Base-by-base conservation (phyloP, 805 yeast genomes). In the Nakazawaea pomicola region DNA sequence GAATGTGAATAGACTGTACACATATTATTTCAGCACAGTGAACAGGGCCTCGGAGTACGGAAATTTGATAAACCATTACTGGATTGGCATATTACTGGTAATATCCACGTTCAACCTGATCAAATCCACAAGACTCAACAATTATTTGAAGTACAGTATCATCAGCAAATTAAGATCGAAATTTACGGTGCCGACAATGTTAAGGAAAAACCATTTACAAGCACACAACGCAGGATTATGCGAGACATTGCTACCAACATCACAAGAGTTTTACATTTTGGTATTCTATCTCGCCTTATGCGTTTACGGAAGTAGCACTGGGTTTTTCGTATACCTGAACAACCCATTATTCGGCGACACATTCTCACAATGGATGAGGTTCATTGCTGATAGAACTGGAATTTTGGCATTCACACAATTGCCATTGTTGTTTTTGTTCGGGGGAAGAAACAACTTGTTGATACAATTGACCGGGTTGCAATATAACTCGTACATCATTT, bases 301-400 rank as follows among this genome's bases (percentile, higher is more conserved):
- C 10, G 30, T 43, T 6, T n/a, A 38, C 6, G 43, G 49, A 10
- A 15, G 48, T 2, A 19, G 37, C 2, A 15, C 38, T n/a, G 50
- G 47, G 15, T 57, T 53, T 29, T 29, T 33, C 1, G 15, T 51
- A 3, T 38, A 40, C n/a, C 40, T 24, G 4, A 15, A 42, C 3
- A 49, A 32, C 40, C 28, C 45, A 30, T 25, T 55, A 2, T 40
- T 56, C 10, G 56, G 57, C 1, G 38, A 48, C 4, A 24, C 17
- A 16, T 19, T 29, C 11, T 28, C 46, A 4, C 61, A 58, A 29
- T 29, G 62, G 31, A 62, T 63, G 15, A 58, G 73, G 49, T 50
- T 65, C 38, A 60, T 80, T 10, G 81, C 79, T 27, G 82, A 77
- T 55, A 67, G 85, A 57, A 63, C 78, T 5, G 83, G 76, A 18